Evolutionary conservation across 495 filamentous ascomycete genomes (phyloP), one percentile per base, ranked within the genome.

Genomic region (Cairneyella variabilis): DNA sequence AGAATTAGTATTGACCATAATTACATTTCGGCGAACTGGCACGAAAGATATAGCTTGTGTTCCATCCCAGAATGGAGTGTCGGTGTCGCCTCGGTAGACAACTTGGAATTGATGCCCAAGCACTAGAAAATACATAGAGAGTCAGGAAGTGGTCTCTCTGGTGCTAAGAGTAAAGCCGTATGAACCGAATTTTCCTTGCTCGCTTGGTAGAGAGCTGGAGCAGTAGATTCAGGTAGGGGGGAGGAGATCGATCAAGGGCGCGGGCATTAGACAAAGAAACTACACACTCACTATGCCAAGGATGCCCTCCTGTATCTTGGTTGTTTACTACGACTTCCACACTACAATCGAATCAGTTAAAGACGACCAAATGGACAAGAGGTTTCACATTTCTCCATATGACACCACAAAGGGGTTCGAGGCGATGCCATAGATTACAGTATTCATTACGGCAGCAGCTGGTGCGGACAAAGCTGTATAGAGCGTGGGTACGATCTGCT

Each of bases 291-390:
- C n/a, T 61, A 51, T 79, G 76, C 57, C 76, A 78, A 2, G 76
- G 76, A 56, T 76, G 74, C 3, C 76, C 80, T 26, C 84, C 86
- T 0, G 69, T 61, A 63, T 93, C 88, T 12, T 73, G 59, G 65
- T 92, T 96, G 74, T 92, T 91, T 22, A 96, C 54, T 10, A 91
- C 71, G 26, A 96, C 83, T 53, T 96, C 84, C 23, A 96, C 76
- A 1, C 89, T 68, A 2, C 90, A 72, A 36, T 73, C 73, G 45
- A n/a, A n/a, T n/a, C n/a, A n/a, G n/a, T n/a, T n/a, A n/a, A n/a
- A n/a, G n/a, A n/a, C n/a, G n/a, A n/a, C n/a, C n/a, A n/a, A n/a
- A n/a, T n/a, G n/a, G n/a, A n/a, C n/a, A n/a, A n/a, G n/a, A n/a
- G n/a, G n/a, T n/a, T n/a, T 34, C 30, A 34, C 30, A 34, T 34